phyloP scores from a whole-genome alignment of 2,329 filamentous ascomycete genomes.

The Fusarium sublunatum region DNA sequence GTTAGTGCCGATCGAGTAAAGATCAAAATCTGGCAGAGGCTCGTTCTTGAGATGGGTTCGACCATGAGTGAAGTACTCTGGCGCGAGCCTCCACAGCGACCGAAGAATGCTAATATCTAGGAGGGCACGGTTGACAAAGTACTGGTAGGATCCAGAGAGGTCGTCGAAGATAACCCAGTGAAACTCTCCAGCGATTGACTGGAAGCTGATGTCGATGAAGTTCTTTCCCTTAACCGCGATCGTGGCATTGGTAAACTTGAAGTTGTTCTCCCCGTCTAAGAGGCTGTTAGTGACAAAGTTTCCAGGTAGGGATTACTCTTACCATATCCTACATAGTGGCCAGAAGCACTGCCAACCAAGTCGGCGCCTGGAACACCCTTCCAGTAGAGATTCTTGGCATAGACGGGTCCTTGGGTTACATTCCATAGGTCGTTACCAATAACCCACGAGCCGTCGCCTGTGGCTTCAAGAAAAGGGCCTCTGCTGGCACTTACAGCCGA shows the following conservation, averaged over 20 bases:
- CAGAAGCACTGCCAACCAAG: slow-evolving; percentile 18
- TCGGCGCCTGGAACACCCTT: slow-evolving; percentile 19
- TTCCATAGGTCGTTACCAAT: slow-evolving; percentile 29
- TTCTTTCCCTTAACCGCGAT: slow-evolving; percentile 10
- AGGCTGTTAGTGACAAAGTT: neutral
- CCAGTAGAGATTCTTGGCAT: slow-evolving; percentile 26
- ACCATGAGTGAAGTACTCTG: slow-evolving; percentile 24
- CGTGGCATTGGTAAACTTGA: slow-evolving; percentile 17
- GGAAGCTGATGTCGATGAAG: slow-evolving; percentile 18
- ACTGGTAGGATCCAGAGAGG: slow-evolving; percentile 22
- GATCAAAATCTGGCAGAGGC: slow-evolving; percentile 17
- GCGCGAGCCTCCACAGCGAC: slow-evolving; percentile 22
- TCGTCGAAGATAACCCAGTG: slow-evolving; percentile 30
- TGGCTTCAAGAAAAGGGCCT: slow-evolving; percentile 13
- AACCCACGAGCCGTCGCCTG: slow-evolving; percentile 20
- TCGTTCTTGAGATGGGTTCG: slow-evolving; percentile 25
- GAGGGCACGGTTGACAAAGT: slow-evolving; percentile 23
- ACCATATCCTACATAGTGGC: slow-evolving; percentile 28
- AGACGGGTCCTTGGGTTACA: slow-evolving; percentile 23
- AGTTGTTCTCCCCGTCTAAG: slow-evolving; percentile 16
- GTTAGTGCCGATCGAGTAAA: slow-evolving; percentile 5
- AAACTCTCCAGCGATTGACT: slow-evolving; percentile 6
- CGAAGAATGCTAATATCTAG: slow-evolving; percentile 22
- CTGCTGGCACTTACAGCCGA: slow-evolving; percentile 3
- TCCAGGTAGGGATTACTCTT: neutral